Evolutionary conservation across 2,329 filamentous ascomycete species (phyloP).

Genomic region (Davidsoniella virescens): DNA sequence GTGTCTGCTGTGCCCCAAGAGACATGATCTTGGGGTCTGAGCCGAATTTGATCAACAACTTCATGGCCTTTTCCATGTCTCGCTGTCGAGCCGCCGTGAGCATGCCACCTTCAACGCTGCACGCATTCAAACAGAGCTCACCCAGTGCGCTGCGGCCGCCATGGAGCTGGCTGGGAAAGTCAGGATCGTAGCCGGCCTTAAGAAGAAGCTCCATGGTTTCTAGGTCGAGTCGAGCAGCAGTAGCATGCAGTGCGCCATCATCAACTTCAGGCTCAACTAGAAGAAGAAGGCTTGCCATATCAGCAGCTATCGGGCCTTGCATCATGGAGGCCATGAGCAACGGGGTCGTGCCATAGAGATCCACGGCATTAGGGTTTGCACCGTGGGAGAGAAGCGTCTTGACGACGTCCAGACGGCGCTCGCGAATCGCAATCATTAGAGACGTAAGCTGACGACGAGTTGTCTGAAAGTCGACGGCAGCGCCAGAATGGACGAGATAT

Average conservation of each 20-base stretch:
- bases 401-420: slow-evolving; percentile 39
- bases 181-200: slow-evolving; percentile 42
- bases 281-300: slow-evolving; percentile 38
- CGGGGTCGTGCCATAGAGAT: slow-evolving; percentile 40
- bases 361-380: slow-evolving; percentile 41
- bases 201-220: slow-evolving; percentile 39
- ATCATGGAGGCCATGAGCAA: slow-evolving; percentile 42
- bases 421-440: slow-evolving; percentile 41
- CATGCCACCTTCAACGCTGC: slow-evolving; percentile 23
- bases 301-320: slow-evolving; percentile 34
- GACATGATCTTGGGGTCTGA: slow-evolving; percentile 39
- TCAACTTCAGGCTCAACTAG: slow-evolving; percentile 40
- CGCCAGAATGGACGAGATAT: slow-evolving; percentile 35
- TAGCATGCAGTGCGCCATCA: slow-evolving; percentile 52
- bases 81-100: slow-evolving; percentile 32
- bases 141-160: slow-evolving; percentile 46
- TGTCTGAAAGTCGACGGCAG: slow-evolving; percentile 38
- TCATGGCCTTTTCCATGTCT: slow-evolving; percentile 39
- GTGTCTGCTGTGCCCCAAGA: slow-evolving; percentile 22
- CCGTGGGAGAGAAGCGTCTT: slow-evolving; percentile 39
- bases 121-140: slow-evolving; percentile 43
- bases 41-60: slow-evolving; percentile 37
- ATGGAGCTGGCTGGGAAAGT: slow-evolving; percentile 48
- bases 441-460: slow-evolving; percentile 30
- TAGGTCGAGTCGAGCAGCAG: slow-evolving; percentile 41